Base-by-base conservation (phyloP, 2,329 filamentous ascomycete genomes). In the Ophiostoma triangulosporum region DNA sequence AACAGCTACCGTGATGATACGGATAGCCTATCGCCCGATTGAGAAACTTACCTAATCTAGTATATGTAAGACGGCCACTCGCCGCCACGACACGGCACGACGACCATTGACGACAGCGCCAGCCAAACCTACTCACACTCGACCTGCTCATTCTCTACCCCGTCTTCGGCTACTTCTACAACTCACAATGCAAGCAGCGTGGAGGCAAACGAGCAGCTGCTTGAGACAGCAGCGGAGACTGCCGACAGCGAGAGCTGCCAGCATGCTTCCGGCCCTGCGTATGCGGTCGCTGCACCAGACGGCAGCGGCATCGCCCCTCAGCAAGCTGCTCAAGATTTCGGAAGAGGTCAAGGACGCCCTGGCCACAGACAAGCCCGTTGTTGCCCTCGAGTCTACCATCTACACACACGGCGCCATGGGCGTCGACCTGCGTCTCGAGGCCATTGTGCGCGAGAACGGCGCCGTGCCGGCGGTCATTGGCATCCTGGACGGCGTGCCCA, bases 301-400 rank as follows among this genome's bases (percentile, higher is more conserved):
- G 22, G 33, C 43, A 6, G 27, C 32, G 4, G 8, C 9, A 7
- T 38, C 54, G n/a, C 48, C 40, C 22, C 38, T 54, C 3, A 7
- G 46, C 15, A 48, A 38, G 38, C 60, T 88, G 8, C 35, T 51
- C 26, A 31, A 24, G 52, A 73, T 95, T 40, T 90, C 88, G 1
- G 84, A 91, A 50, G 91, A 97, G 68, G 84, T 98, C 12, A 73
- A 75, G 51, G 81, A 88, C 64, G 91, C 90, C 36, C 67, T 96
- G 48, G 73, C 79, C 40, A 77, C 80, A 12, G 81, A 83, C 54
- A 83, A 81, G 62, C 91, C 93, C 0, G 83, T 98, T 4, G 90
- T 98, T 11, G 93, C 91, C 15, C 76, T 98, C 4, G 93, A 98
- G 68, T 89, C 88, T 2, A 95, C 93, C 4, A 97, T 98, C 61